Evolutionary conservation across 257 asterid species (phyloP).

Genomic region (Nicotiana tabacum): DNA sequence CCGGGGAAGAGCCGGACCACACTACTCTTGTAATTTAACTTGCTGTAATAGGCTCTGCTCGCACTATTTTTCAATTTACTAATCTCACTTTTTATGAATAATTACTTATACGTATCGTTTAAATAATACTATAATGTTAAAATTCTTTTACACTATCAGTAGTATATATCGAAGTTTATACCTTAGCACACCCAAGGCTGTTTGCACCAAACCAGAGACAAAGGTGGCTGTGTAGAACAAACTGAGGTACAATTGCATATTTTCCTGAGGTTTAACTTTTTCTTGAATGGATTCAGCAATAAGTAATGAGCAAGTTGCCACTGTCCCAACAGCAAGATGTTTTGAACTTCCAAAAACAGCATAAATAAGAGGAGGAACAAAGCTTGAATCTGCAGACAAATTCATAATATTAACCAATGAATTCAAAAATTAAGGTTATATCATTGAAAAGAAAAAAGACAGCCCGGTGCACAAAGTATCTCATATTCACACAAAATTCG

Average conservation of each 20-base stretch:
- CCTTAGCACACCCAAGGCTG: slow-evolving; percentile 62
- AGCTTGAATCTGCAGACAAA: slow-evolving; percentile 59
- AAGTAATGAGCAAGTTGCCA: slow-evolving; percentile 73
- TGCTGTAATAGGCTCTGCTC: background rate
- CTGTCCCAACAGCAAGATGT: slow-evolving; percentile 85
- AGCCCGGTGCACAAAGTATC: too few species aligned
- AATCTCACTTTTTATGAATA: background rate
- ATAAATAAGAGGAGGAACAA: slow-evolving; percentile 73
- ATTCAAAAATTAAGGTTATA: too few species aligned
- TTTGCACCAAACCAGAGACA: slow-evolving; percentile 55
- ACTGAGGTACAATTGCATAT: slow-evolving; percentile 37
- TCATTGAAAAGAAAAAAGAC: too few species aligned
- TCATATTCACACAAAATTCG: too few species aligned
- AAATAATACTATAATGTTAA: background rate
- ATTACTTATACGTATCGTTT: background rate
- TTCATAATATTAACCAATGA: too few species aligned
- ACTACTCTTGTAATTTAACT: background rate
- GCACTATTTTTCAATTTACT: background rate
- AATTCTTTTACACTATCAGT: too few species aligned
- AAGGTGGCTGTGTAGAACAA: slow-evolving; percentile 60
- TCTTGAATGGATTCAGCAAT: slow-evolving; percentile 45
- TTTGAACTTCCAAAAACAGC: slow-evolving; percentile 69
- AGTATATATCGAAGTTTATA: background rate
- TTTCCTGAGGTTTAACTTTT: slow-evolving; percentile 25
- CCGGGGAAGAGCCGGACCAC: too few species aligned